These are phyloP conservation scores for Cladorrhinum sp. DNA, from an alignment of 2,329 filamentous ascomycete genomes.

Conservation along the genomic window DNA sequence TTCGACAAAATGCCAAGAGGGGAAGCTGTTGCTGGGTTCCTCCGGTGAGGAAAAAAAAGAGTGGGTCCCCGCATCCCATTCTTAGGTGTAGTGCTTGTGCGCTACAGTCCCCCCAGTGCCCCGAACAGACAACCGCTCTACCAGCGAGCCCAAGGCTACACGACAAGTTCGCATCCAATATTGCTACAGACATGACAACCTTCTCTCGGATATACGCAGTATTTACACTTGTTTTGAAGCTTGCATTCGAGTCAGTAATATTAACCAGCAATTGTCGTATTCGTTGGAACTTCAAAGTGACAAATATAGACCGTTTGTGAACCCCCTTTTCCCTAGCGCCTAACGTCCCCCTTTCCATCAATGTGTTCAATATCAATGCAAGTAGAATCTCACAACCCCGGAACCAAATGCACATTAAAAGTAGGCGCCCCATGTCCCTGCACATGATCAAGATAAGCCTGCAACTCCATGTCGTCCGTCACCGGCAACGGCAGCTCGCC, in stretches of 20 bases:
- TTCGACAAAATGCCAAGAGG: conserved; percentile 13
- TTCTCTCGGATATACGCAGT: background rate
- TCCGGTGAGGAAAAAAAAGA: conserved; percentile 4
- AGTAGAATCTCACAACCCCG: conserved; percentile 1
- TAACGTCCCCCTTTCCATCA: too few species aligned
- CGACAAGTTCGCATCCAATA: background rate
- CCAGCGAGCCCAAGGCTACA: background rate
- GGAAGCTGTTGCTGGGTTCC: background rate
- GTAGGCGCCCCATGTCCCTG: conserved; percentile 42
- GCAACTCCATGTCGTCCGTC: conserved; percentile 68
- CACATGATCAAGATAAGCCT: conserved; percentile 67
- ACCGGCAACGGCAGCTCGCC: conserved; percentile 63
- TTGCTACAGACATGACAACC: background rate
- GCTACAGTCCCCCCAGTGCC: background rate
- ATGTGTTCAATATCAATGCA: too few species aligned
- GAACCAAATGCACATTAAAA: conserved; percentile 39
- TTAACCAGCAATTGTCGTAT: background rate
- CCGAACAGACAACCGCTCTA: background rate
- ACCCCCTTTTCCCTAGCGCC: background rate
- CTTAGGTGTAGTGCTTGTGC: background rate
- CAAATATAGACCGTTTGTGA: background rate
- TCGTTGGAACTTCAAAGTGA: background rate
- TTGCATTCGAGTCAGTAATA: background rate
- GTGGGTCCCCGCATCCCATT: conserved; percentile 1
- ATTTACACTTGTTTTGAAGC: background rate